Evolutionary conservation across 192 early-diverging fungal species (phyloP), one percentile per base, ranked within the genome.

Genomic region (Chytriomyces hyalinus): DNA sequence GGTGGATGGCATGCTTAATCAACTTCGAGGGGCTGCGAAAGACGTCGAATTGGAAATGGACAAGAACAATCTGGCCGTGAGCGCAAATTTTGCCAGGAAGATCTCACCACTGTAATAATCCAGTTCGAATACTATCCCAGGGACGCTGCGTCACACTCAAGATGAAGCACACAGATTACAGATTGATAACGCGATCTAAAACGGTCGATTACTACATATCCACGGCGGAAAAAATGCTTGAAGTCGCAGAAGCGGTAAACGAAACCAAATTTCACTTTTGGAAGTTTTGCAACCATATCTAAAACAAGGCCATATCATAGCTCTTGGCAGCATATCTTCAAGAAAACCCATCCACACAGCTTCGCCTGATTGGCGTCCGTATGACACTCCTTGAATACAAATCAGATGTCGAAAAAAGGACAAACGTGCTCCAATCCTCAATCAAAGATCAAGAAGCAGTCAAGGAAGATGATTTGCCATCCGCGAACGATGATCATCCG

Each of bases 141-240:
- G 86, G 87, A 17, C 82, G 81, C 61, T 84, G 82, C 4, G 69
- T 89, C 28, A 70, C 51, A 15, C 68, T 89, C 11, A 89, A 85
- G 68, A 57, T 89, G 7, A 89, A 88, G 51, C 51, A 77, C 59
- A 57, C 77, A 47, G 64, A 80, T 9, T 89, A 86, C 71, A 83
- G 78, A 45, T 3, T 80, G 20, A 48, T 65, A 22, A 78, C 82
- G n/a, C 75, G 87, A 26, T 69, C 85, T 17, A 89, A 85, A 63
- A 80, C 79, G 9, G 6, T 70, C 5, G 17, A 24, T 24, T 7
- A 22, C 8, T 70, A 44, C 43, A 66, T 79, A 67, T 72, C 47
- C 9, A 72, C 15, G n/a, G 70, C 71, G 17, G 78, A 79, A 17
- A 72, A 79, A 17, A 66, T 79, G 61, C 75, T 72, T 57, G 49